These are phyloP conservation scores for Diaporthe nobilis DNA, from an alignment of 2,329 filamentous ascomycete species.

Conservation along the genomic window DNA sequence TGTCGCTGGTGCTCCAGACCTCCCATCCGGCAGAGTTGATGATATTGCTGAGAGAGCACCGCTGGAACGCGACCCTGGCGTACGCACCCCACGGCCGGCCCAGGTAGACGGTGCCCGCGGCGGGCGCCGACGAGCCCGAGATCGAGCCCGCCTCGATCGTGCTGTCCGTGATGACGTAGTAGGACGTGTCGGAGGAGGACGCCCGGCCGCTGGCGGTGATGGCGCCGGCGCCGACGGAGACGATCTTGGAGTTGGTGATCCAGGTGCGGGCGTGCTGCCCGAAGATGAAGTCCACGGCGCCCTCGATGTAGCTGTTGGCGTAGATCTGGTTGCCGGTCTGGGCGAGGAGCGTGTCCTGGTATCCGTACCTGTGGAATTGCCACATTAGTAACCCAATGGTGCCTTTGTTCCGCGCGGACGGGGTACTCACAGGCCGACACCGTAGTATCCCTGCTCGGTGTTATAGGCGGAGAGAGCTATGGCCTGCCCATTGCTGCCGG, in stretches of 20 bases:
- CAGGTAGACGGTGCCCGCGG: constrained; percentile 61
- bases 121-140: constrained; percentile 51
- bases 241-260: constrained; percentile 66
- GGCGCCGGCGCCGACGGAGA: constrained; percentile 61
- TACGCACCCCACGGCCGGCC: constrained; percentile 67
- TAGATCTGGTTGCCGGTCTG: constrained; percentile 68
- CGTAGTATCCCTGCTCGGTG: constrained; percentile 70
- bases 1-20: constrained; percentile 59
- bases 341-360: constrained; percentile 70
- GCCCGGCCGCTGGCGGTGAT: constrained; percentile 61
- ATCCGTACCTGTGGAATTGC: constrained; percentile 54
- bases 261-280: constrained; percentile 67
- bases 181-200: constrained; percentile 55
- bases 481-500: constrained; percentile 55
- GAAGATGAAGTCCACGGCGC: constrained; percentile 73
- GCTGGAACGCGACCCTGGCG: constrained; percentile 65
- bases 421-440: constrained; percentile 57
- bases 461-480: constrained; percentile 67
- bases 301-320: constrained; percentile 66
- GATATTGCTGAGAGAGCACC: constrained; percentile 59
- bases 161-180: constrained; percentile 70
- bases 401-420: constrained; percentile 40
- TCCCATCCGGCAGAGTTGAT: constrained; percentile 67
- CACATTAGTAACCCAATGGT: background rate
- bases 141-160: constrained; percentile 55